Base-by-base conservation (phyloP, 2,329 filamentous ascomycete genomes). In the Celoporthe dispersa region DNA sequence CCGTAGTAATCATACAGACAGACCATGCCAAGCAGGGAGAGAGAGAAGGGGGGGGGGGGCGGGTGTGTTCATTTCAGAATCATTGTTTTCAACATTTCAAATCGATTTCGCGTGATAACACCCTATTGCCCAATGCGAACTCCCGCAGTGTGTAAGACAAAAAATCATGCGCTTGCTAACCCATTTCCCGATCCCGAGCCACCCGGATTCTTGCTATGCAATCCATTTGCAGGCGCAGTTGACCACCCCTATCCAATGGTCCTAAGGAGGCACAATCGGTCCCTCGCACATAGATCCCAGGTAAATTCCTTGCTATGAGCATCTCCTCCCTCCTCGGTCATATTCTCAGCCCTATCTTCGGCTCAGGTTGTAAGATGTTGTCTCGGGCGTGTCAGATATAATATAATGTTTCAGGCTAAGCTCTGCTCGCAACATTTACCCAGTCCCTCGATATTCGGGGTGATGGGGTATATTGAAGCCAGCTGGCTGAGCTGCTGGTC, bases 161-260 rank as follows among this genome's bases (percentile, higher is more conserved):
- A 48, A 63, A 48, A 63, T 57, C 67, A 66, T 66, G 67, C 67
- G 69, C 69, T 71, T 68, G 69, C 48, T 51, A 37, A 55, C 31
- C 63, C 28, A 65, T 53, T 53, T 37, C 63, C 28, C 35, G 25
- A 22, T 65, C 31, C 44, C 33, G n/a, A 44, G 28, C 28, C 31
- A 37, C 55, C 55, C 55, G 19, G 55, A 44, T 60, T 22, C 57
- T 37, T 60, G 31, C 19, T 37, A 35, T 60, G 57, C 57, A 60
- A 37, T 60, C 31, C 53, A 33, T 31, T 16, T 57, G 53, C 53
- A 28, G 28, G 19, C 53, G 14, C 16, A 19, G 53, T 31, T 57
- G 53, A 16, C 53, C 28, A 19, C 14, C 53, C 28, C 19, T 8
- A 55, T 57, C 53, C 53, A 33, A 28, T 57, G 7, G 28, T 14